Conservation (phyloP, 345 rosid genomes). For the Euclidium syriacum region DNA sequence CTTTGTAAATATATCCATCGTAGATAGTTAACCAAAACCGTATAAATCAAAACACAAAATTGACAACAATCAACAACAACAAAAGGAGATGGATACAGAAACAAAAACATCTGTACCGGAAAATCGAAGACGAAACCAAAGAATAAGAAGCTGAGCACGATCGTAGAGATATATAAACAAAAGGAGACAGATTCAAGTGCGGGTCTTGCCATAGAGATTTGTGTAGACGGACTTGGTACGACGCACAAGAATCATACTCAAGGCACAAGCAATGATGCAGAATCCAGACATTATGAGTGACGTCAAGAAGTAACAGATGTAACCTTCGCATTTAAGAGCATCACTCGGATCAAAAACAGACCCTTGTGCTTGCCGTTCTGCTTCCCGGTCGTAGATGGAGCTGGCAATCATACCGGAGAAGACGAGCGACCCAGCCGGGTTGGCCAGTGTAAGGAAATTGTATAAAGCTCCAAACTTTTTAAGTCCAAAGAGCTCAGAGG, state of each 20-base stretch:
- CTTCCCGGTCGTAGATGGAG: conserved; percentile 79
- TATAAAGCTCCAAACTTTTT: conserved; percentile 91
- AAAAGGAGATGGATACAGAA: conserved; percentile 12
- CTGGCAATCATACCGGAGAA: conserved; percentile 94
- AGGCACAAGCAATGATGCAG: conserved; percentile 58
- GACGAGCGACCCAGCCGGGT: conserved; percentile 91
- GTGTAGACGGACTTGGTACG: conserved; percentile 79
- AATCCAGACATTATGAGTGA: conserved; percentile 91
- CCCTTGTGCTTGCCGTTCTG: conserved; percentile 66
- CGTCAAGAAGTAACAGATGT: conserved; percentile 88
- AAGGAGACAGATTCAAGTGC: conserved; percentile 22
- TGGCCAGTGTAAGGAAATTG: conserved; percentile 94
- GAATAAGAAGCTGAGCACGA: conserved; percentile 25
- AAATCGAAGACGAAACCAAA: conserved; percentile 20
- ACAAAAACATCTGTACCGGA: conserved; percentile 13
- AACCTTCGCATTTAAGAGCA: conserved; percentile 63
- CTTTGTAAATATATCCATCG: not conserved
- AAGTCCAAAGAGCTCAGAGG: conserved; percentile 93
- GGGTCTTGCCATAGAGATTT: conserved; percentile 76
- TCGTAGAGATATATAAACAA: not conserved
- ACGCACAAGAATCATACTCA: conserved; percentile 85
- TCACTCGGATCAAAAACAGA: conserved; percentile 40
- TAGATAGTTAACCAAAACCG: conserved; percentile 11
- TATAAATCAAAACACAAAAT: conserved; percentile 12
- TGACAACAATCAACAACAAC: conserved; percentile 5